Base-by-base conservation (phyloP, 2,329 filamentous ascomycete species). In the Alternaria incomplexa region DNA sequence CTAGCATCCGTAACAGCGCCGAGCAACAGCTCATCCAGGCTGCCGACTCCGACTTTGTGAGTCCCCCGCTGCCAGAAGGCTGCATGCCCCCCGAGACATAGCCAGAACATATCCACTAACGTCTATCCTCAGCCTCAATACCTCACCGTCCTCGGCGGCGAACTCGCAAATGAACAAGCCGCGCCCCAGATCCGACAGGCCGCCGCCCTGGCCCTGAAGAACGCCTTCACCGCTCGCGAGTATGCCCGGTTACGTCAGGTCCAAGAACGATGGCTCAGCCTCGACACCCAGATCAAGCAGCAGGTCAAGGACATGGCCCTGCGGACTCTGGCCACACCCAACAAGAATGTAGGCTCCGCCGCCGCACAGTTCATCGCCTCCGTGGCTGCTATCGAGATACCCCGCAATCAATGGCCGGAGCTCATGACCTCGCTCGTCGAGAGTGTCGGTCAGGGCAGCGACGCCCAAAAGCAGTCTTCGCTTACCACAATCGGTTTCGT, bases 401-500 rank as follows among this genome's bases (percentile, higher is more conserved):
- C 96, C 64, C 90, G 92, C 74, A 89, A 93, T 77, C 92, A 97
- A 85, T 99, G 96, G 96, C 88, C 89, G 56, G 93, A 98, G 80
- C 86, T 99, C 71, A 94, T 99, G 91, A 86, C 89, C 65, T 88
- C 87, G 32, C 86, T 99, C 71, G 96, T 99, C 70, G 91, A 95
- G 81, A 97, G 96, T 81, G 94, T 99, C 70, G 95, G 92, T 80
- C 89, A 90, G 70, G 96, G 95, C 70, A 88, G 86, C 74, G 91
- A 94, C 77, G 89, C 93, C 82, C 89, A 97, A 80, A 99, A 98
- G 86, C 94, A 97, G 84, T 87, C 94, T 45, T 98, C 95, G 47
- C 85, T 99, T 76, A 95, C 93, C 61, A 91, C 95, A n/a, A 97
- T 99, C 81, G 96, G 96, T 73, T 99, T 96, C 84, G 95, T 99